Evolutionary conservation across 495 filamentous ascomycete genomes (phyloP).

Genomic region (Podospora pseudopauciseta): DNA sequence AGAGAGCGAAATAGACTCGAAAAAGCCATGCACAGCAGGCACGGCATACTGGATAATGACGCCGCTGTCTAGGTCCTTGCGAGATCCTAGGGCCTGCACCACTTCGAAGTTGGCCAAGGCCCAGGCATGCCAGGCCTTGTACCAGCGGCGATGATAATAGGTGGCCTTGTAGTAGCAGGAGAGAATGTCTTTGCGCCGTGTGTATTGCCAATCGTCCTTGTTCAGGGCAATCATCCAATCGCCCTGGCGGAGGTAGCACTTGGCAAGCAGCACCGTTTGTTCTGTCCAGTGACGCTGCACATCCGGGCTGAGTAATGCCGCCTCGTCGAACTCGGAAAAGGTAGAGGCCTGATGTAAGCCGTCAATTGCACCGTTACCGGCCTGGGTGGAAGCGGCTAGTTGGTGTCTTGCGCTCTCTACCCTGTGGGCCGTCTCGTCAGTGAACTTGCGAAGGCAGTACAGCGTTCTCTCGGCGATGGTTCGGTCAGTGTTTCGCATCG

Average conservation of each 20-base stretch:
- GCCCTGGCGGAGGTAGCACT: conserved; percentile 91
- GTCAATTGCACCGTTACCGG: conserved; percentile 48
- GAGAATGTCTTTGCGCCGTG: conserved; percentile 73
- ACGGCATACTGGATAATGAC: conserved; percentile 83
- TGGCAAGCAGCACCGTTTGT: conserved; percentile 76
- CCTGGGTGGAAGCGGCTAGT: conserved; percentile 53
- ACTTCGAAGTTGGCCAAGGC: conserved; percentile 99
- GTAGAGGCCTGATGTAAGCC: conserved; percentile 46
- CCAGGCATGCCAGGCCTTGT: conserved; percentile 99
- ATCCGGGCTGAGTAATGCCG: conserved; percentile 38
- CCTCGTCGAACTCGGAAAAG: conserved; percentile 57
- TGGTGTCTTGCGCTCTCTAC: conserved; percentile 54
- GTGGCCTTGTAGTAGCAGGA: conserved; percentile 86
- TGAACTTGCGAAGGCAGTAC: conserved; percentile 76
- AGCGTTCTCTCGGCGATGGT: conserved; percentile 59
- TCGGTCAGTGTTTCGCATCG: conserved; percentile 36
- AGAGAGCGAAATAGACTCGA: conserved; percentile 89
- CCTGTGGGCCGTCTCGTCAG: conserved; percentile 68
- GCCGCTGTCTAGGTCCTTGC: conserved; percentile 48
- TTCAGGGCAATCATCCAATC: conserved; percentile 87
- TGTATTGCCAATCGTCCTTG: conserved; percentile 79
- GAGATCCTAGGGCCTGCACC: conserved; percentile 69
- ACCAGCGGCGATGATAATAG: conserved; percentile 85
- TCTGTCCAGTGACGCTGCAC: conserved; percentile 51
- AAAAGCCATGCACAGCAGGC: conserved; percentile 89